Evolutionary conservation across 75 land plant species (phyloP), one percentile per base, ranked within the genome.

Genomic region (Selaginella moellendorffii): DNA sequence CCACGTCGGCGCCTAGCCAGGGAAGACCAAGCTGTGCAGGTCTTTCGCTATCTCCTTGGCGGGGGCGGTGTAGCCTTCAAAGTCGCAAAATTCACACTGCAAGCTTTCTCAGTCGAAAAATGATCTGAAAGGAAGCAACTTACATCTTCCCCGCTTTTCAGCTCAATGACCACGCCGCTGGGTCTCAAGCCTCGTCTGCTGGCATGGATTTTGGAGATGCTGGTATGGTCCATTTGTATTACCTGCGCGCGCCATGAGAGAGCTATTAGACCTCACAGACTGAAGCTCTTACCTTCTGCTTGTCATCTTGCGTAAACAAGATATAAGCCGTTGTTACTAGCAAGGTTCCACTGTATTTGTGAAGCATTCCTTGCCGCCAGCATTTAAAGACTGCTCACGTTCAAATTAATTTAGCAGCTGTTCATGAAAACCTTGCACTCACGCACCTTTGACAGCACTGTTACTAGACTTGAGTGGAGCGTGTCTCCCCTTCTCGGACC

Each of bases 201-300:
- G n/a, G 59, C 59, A 56, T 56, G 59, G n/a, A 56, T 56, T 19
- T 19, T 56, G n/a, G 24, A 19, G 5, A 56, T 56, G 59, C 59
- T 56, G 5, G 23, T 2, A 56, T 56, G 59, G n/a, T 56, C 59
- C 19, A 56, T 56, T 56, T 56, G 59, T 56, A 56, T 56, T 9
- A 21, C 9, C 59, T 56, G n/a, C n/a, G n/a, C n/a, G n/a, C n/a
- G n/a, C n/a, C n/a, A n/a, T n/a, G 19, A 21, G 8, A 36, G 14
- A 14, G 14, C 5, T 36, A 36, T 36, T 5, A 36, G 14, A 5
- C 5, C 5, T 36, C 46, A 36, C 46, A 5, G 14, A n/a, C n/a
- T n/a, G n/a, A n/a, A n/a, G n/a, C 2, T 56, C 5, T 8, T 56
- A 56, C 59, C 59, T 56, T 56, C 24, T 56, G 59, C n/a, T 56